Evolutionary conservation across 2,329 filamentous ascomycete species (phyloP).

Genomic region (Claviceps maximensis): DNA sequence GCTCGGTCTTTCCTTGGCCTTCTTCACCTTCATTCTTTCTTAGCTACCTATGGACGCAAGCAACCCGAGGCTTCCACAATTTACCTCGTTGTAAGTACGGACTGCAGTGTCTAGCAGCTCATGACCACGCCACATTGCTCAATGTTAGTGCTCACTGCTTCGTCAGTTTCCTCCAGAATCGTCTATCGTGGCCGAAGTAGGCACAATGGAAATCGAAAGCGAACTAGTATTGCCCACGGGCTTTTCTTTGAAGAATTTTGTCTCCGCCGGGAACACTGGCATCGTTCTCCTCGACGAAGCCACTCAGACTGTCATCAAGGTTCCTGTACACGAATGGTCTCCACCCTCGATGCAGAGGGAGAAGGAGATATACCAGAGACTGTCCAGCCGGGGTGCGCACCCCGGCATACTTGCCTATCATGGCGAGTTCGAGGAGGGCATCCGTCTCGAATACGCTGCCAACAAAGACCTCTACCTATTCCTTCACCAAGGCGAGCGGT

Average conservation of each 20-base stretch:
- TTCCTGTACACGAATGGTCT: neutral
- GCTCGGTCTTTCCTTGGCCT: too few species aligned
- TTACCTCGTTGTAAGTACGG: too few species aligned
- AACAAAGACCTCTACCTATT: slow-evolving; percentile 3
- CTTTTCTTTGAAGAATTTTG: neutral
- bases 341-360: slow-evolving; percentile 1
- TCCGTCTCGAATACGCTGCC: slow-evolving; percentile 4
- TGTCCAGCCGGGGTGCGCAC: neutral
- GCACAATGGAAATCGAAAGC: neutral
- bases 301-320: slow-evolving; percentile 5
- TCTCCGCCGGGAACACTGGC: neutral
- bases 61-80: too few species aligned
- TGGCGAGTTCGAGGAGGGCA: neutral
- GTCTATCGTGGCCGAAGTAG: neutral
- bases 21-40: too few species aligned
- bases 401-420: slow-evolving; percentile 1
- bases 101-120: too few species aligned
- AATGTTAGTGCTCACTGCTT: too few species aligned
- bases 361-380: slow-evolving; percentile 3
- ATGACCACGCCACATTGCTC: too few species aligned
- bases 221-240: neutral
- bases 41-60: too few species aligned
- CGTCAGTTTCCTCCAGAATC: too few species aligned
- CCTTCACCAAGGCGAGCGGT: neutral
- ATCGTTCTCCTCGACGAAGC: slow-evolving; percentile 3